Evolutionary conservation across 2,329 filamentous ascomycete species (phyloP).

Genomic region (Claviceps pazoutovae): DNA sequence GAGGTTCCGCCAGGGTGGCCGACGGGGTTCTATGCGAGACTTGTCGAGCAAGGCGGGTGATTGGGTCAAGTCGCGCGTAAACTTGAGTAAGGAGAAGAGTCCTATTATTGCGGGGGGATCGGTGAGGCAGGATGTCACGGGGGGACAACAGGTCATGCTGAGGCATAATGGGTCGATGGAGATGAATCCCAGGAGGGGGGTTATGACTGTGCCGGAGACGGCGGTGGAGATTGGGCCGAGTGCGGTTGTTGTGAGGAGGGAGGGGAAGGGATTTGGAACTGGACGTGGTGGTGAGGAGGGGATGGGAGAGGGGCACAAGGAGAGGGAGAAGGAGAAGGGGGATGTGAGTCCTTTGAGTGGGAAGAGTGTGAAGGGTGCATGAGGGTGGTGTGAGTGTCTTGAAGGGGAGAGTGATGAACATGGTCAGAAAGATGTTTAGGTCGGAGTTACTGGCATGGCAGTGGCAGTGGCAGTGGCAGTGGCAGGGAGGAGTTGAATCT

Average conservation of each 20-base stretch:
- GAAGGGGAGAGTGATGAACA: too few relatives aligned
- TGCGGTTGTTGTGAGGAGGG: background rate
- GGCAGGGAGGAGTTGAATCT: too few relatives aligned
- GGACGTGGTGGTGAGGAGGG: too few relatives aligned
- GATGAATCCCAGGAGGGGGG: slow-evolving; percentile 1
- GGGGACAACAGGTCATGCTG: background rate
- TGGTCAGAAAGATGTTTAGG: too few relatives aligned
- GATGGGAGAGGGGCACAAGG: too few relatives aligned
- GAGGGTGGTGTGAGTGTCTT: too few relatives aligned
- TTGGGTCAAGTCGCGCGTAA: slow-evolving; percentile 16
- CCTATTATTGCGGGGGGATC: background rate
- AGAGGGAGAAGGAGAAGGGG: too few relatives aligned
- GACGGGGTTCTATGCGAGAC: slow-evolving; percentile 10
- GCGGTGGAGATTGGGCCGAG: slow-evolving; percentile 5
- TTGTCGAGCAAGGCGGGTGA: slow-evolving; percentile 13
- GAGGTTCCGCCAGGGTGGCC: slow-evolving; percentile 3
- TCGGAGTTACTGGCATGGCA: too few relatives aligned
- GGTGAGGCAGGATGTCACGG: background rate
- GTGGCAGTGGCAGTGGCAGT: too few relatives aligned
- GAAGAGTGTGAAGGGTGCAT: too few relatives aligned
- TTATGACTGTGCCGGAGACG: slow-evolving; percentile 3
- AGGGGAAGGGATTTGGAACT: background rate
- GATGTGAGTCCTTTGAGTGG: too few relatives aligned
- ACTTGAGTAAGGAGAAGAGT: slow-evolving; percentile 7
- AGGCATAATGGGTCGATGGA: background rate